Conservation (phyloP, 805 yeast genomes). For the Wickerhamiella alocasiicola region DNA sequence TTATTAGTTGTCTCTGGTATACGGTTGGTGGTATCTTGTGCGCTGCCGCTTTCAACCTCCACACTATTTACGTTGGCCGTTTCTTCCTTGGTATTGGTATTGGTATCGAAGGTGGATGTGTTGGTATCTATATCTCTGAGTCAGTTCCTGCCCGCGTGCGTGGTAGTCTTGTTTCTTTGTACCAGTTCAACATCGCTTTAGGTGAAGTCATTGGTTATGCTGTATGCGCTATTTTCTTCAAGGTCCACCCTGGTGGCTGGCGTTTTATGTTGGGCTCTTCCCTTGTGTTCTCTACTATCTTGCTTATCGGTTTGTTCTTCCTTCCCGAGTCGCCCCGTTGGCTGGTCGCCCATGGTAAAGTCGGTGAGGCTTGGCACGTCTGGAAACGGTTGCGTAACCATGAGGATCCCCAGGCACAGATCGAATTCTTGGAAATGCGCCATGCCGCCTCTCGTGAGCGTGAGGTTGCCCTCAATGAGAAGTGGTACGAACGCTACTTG, state of each 20-base stretch:
- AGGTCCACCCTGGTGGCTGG: slow-evolving; percentile 38
- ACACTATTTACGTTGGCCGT: slow-evolving; percentile 48
- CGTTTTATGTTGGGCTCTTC: slow-evolving; percentile 55
- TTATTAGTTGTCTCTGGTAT: slow-evolving; percentile 46
- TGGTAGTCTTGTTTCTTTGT: slow-evolving; percentile 49
- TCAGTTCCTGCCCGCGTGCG: slow-evolving; percentile 46
- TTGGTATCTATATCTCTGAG: slow-evolving; percentile 51
- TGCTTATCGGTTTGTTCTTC: slow-evolving; percentile 40
- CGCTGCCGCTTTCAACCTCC: slow-evolving; percentile 36
- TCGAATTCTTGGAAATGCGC: slow-evolving; percentile 48
- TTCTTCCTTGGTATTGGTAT: slow-evolving; percentile 51
- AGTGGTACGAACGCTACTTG: slow-evolving; percentile 33
- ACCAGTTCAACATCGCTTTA: slow-evolving; percentile 51
- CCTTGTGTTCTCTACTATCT: slow-evolving; percentile 41
- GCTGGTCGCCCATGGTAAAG: slow-evolving; percentile 38
- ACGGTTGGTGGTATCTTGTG: slow-evolving; percentile 50
- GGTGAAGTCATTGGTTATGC: slow-evolving; percentile 59
- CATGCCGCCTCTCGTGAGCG: slow-evolving; percentile 39
- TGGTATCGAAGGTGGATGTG: slow-evolving; percentile 55
- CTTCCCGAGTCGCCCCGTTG: slow-evolving; percentile 54
- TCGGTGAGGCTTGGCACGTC: slow-evolving; percentile 35
- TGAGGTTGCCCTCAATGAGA: slow-evolving; percentile 24
- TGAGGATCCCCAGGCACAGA: slow-evolving; percentile 31
- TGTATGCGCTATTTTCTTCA: slow-evolving; percentile 46
- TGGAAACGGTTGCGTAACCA: slow-evolving; percentile 47